Evolutionary conservation across 2,329 filamentous ascomycete genomes (phyloP).

Genomic region (Diplodia mutila): DNA sequence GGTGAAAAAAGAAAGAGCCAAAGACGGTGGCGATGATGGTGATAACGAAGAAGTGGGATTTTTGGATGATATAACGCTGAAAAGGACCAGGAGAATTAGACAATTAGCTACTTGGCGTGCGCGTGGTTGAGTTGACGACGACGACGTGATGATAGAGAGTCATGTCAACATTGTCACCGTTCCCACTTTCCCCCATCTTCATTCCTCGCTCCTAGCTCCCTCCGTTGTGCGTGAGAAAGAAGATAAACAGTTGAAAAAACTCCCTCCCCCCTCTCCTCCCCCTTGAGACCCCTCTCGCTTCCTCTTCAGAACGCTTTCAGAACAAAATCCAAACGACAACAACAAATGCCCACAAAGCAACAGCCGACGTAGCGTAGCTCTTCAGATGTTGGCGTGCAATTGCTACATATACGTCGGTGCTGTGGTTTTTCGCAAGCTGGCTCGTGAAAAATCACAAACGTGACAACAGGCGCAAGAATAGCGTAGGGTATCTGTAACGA

Average conservation of each 20-base stretch:
- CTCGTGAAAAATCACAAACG: constrained; percentile 9
- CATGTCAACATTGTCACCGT: constrained; percentile 16
- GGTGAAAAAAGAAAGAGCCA: neutral
- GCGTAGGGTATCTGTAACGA: constrained; percentile 27
- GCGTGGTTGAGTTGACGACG: constrained; percentile 8
- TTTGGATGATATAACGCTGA: neutral
- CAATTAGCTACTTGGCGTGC: constrained; percentile 18
- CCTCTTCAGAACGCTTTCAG: neutral
- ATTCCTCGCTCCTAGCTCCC: neutral
- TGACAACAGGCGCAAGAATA: constrained; percentile 6
- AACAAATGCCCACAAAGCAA: neutral
- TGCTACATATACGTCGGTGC: constrained; percentile 2
- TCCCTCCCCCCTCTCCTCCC: neutral
- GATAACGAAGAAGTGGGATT: neutral
- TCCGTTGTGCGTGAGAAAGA: neutral
- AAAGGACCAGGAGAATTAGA: constrained; percentile 19
- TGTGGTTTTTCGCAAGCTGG: constrained; percentile 11
- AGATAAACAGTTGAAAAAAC: neutral
- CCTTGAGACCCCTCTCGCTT: neutral
- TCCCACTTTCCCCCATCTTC: neutral
- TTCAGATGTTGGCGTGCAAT: constrained; percentile 10
- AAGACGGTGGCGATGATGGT: neutral
- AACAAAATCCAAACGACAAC: constrained; percentile 16
- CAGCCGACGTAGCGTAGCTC: neutral
- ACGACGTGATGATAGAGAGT: neutral